Evolutionary conservation across 75 land plant species (phyloP).

Genomic region (Gnetum montanum): DNA sequence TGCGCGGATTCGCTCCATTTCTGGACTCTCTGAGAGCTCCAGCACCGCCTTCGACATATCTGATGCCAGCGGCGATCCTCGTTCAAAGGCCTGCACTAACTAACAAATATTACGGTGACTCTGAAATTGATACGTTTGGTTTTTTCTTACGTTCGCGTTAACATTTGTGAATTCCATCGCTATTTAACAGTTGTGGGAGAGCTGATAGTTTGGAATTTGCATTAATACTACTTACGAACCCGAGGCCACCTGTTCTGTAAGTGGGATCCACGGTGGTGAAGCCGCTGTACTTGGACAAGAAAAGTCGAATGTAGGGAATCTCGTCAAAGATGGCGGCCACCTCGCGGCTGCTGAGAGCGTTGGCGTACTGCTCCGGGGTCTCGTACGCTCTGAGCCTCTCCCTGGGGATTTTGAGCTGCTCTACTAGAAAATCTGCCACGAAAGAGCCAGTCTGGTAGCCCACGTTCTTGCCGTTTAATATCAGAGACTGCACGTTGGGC

Average conservation of each 20-base stretch:
- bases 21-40: slow-evolving; percentile 20
- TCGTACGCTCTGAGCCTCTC: slow-evolving; percentile 7
- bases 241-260: slow-evolving; percentile 43
- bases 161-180: neutral
- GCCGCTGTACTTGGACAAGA: slow-evolving; percentile 23
- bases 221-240: slow-evolving; percentile 37
- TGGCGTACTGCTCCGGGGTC: slow-evolving; percentile 12
- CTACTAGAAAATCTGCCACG: slow-evolving; percentile 19
- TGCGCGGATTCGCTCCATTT: slow-evolving; percentile 10
- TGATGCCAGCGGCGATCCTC: slow-evolving; percentile 34
- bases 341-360: slow-evolving; percentile 16
- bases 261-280: slow-evolving; percentile 37
- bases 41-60: slow-evolving; percentile 35
- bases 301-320: slow-evolving; percentile 27
- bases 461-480: slow-evolving; percentile 10
- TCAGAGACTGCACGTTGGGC: slow-evolving; percentile 14
- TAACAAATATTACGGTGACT: too few species aligned
- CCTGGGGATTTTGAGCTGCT: slow-evolving; percentile 14
- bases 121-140: too few species aligned
- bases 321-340: slow-evolving; percentile 32
- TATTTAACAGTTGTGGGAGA: neutral
- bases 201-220: neutral
- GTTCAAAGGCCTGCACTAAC: slow-evolving; percentile 29
- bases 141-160: too few species aligned
- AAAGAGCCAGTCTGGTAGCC: slow-evolving; percentile 44